phyloP scores from a whole-genome alignment of 176 grass and related monocot species.

The Oryza brachyantha region DNA sequence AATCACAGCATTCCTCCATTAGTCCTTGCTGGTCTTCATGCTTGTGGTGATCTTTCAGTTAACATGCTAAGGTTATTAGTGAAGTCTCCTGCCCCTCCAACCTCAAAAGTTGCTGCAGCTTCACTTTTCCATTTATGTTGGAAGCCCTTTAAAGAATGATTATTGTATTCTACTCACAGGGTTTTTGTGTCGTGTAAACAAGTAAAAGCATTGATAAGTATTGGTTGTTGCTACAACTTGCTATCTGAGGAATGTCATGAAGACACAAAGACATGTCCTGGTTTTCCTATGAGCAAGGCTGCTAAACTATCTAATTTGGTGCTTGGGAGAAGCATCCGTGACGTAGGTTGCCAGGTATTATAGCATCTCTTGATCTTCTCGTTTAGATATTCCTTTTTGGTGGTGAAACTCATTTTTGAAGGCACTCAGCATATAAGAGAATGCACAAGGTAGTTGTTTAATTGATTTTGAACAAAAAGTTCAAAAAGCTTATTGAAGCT shows the following conservation, averaged over 20 bases:
- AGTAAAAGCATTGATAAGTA: conserved; percentile 67
- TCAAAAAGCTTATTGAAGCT: not conserved
- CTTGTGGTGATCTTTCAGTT: conserved; percentile 94
- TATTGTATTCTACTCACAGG: conserved; percentile 52
- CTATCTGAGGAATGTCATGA: conserved; percentile 59
- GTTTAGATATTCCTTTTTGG: not conserved
- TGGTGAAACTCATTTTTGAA: conserved; percentile 13
- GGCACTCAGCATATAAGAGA: not conserved
- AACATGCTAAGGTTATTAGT: conserved; percentile 87
- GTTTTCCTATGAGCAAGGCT: conserved; percentile 83
- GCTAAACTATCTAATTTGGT: conserved; percentile 43
- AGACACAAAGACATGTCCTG: conserved; percentile 29
- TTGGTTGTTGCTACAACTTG: conserved; percentile 94
- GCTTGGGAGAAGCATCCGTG: conserved; percentile 78
- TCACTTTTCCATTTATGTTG: not conserved
- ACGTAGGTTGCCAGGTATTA: conserved; percentile 89
- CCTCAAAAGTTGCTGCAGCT: not conserved
- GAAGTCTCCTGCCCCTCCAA: conserved; percentile 3
- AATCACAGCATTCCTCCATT: conserved; percentile 36
- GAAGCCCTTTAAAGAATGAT: conserved; percentile 30
- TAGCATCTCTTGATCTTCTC: not conserved
- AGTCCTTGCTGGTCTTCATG: conserved; percentile 88
- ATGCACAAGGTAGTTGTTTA: not conserved
- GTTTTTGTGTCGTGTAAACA: conserved; percentile 67
- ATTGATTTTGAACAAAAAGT: conserved; percentile 2